Base-by-base conservation (phyloP, 2,329 filamentous ascomycete genomes). In the Ophiostoma sp. region DNA sequence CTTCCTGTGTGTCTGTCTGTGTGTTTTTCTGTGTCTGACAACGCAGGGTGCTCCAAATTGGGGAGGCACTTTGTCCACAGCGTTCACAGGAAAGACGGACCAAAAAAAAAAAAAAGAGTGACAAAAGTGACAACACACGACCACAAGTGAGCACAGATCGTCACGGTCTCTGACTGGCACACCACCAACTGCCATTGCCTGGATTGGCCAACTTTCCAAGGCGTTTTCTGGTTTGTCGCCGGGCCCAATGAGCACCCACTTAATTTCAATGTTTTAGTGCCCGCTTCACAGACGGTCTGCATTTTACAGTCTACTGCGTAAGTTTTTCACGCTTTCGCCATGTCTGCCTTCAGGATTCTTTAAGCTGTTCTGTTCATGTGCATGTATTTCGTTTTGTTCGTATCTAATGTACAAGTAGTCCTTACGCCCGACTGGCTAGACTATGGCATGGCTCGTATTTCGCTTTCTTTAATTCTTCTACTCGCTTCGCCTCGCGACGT, bases 141-240 rank as follows among this genome's bases (percentile, higher is more conserved):
- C 52, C 31, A 31, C 57, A 25, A 55, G 22, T 55, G 50, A n/a
- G 55, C 55, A 59, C 55, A 59, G 33, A 42, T 64, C 59, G 59
- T 17, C 59, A 12, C n/a, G 19, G 59, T 15, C 7, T 64, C 59
- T 64, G 33, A 25, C 33, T 64, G 33, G 33, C 33, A 64, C 59
- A n/a, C 59, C 36, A 64, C 59, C 59, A 64, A 64, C 8, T 31
- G 59, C 33, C 19, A 64, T 11, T 15, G 28, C 57, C 31, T 7
- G 59, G 59, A n/a, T 5, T 63, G n/a, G 33, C 9, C 33, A 63
- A 25, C 33, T 22, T 39, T 12, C 17, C 33, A 11, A 12, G 59
- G 59, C 33, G 59, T 22, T 63, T 64, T 42, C n/a, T 64, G 36
- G 59, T 63, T 39, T n/a, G 31, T n/a, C 33, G 19, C 31, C 17